Evolutionary conservation across 176 grass and related monocot species (phyloP), one percentile per base, ranked within the genome.

Genomic region (Carex littledalei): DNA sequence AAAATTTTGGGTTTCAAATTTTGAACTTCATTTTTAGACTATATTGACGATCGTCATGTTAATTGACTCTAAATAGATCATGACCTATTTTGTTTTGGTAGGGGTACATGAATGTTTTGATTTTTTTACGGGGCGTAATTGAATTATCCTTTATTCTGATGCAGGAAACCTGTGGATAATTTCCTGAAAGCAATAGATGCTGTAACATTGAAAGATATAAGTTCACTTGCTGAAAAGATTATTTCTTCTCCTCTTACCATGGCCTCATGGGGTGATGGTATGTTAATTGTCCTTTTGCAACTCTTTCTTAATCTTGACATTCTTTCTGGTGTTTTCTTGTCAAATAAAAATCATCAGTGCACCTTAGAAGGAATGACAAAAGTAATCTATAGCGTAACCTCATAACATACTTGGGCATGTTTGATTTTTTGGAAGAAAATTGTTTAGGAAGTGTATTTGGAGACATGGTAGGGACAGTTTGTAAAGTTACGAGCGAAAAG

Each of bases 201-300:
- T 78, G 84, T 99, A 85, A 94, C 93, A 65, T 79, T 94, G 65
- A 94, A 94, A 84, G 96, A 99, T 62, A 75, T 99, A 66, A 88
- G 89, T 32, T 82, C 88, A 5, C 56, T 92, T 80, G 91, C 93
- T 89, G 91, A 92, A 86, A 95, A 92, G 22, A 89, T 98, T 24
- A 87, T 98, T 78, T 90, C 93, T 54, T 94, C 93, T 3, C 91
- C 96, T 10, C 76, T 95, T 34, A 98, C 96, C 85, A 89, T 98
- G 93, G 93, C 89, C 22, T 98, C 96, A 17, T 91, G 92, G 70
- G 96, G 93, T 89, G 89, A 95, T 17, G 91, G 96, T 95, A 79
- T 87, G 94, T 35, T 78, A 70, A 70, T 1, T 75, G 37, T 63
- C 71, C 69, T 64, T 52, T 59, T 81, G 39, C 22, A 50, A 43